phyloP scores from a whole-genome alignment of 768 basidiomycete species.

The Calocybe indica region DNA sequence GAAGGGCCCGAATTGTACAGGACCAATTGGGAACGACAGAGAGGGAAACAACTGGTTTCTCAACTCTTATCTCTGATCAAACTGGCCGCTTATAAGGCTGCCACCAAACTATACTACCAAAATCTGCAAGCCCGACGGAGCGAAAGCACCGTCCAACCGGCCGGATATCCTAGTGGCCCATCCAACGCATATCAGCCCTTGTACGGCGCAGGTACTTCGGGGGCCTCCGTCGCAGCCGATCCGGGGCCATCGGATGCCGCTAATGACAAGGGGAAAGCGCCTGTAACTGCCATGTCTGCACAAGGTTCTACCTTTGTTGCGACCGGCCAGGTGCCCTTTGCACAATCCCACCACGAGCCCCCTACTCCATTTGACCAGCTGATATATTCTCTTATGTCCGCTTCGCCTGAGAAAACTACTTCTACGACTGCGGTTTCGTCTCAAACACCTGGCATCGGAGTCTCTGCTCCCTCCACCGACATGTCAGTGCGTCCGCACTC shows the following conservation, averaged over 20 bases:
- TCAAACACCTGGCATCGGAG: background rate
- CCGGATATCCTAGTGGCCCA: no score
- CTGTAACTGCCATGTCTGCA: conserved; percentile 6
- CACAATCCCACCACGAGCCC: conserved; percentile 8
- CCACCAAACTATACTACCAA: conserved; percentile 38
- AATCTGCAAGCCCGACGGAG: conserved; percentile 4
- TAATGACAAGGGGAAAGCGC: conserved; percentile 6
- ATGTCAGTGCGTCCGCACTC: background rate
- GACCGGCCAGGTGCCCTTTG: conserved; percentile 2
- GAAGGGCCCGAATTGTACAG: conserved; percentile 68
- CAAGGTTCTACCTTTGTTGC: conserved; percentile 13
- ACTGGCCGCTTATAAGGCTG: conserved; percentile 54
- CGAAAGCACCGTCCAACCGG: no score
- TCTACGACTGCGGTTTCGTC: background rate
- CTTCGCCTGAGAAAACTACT: conserved; percentile 10
- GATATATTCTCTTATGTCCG: conserved; percentile 32
- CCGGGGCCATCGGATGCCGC: no score
- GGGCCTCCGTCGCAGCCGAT: no score
- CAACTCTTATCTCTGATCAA: conserved; percentile 60
- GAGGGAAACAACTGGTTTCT: conserved; percentile 54
- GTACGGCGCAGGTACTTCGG: conserved; percentile 15
- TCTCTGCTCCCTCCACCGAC: no score
- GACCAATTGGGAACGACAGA: conserved; percentile 57
- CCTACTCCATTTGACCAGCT: conserved; percentile 32
- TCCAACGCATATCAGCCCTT: no score